Base-by-base conservation (phyloP, 2,329 filamentous ascomycete genomes). In the Verruconis gallopava region DNA sequence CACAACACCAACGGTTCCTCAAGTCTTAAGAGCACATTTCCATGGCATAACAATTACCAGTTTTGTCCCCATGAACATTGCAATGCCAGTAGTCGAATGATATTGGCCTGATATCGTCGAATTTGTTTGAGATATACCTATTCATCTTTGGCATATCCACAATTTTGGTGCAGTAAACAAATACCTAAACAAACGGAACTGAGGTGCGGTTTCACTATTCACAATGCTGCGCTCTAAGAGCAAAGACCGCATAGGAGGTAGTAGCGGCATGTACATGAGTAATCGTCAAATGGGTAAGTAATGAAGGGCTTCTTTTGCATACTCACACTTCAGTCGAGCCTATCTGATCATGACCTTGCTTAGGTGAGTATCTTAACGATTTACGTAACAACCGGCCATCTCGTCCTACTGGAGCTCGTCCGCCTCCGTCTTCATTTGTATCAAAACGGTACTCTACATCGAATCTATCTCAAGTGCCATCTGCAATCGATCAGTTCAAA, bases 381-480 rank as follows among this genome's bases (percentile, higher is more conserved):
- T 71, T 89, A 25, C 78, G 83, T 50, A 75, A 71, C 50, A 81
- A 73, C 59, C 76, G 79, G 40, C 67, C 76, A 43, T 67, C 72
- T 25, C 72, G 82, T 43, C 82, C 82, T 5, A 79, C 75, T 44
- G 81, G 82, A 47, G 79, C 81, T 38, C 71, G 82, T 49, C 81
- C 81, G 46, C 71, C 70, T 36, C 75, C 75, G 9, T 61, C 66
- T 17, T 69, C 67, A 48, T 60, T 66, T 49, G 51, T 57, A 50
- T 60, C 51, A 13, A 49, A 49, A 50, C 5, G 49, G 40, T 42
- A 42, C 20, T 37, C 37, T 12, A 45, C 20, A 44, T 49, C 37
- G 51, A 50, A 21, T 42, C 51, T 32, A 45, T 46, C n/a, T 56
- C 55, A 39, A 46, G 42, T 20, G 53, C 48, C 47, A 46, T 38